These are phyloP conservation scores for Blastocystis sp. DNA, from an alignment of 352 stramenopile genomes.

Conservation along the genomic window DNA sequence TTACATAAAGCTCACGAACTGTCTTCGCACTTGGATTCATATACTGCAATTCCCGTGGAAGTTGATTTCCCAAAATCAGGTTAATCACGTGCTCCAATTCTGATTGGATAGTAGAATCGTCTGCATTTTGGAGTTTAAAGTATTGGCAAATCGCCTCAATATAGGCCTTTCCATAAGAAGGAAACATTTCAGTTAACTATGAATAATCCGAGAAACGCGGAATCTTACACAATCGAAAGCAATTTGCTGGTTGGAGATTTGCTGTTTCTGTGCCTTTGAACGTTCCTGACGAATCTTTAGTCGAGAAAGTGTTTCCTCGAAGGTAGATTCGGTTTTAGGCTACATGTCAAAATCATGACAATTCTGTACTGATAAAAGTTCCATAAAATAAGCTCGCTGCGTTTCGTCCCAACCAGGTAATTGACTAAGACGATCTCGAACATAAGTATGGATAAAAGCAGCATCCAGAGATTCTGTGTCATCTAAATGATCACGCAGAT, in stretches of 20 bases:
- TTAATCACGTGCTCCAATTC: background rate
- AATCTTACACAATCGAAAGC: background rate
- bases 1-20: slow-evolving; percentile 26
- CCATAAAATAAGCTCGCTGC: slow-evolving; percentile 29
- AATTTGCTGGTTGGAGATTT: background rate
- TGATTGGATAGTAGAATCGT: background rate
- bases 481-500: background rate
- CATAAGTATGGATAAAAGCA: background rate
- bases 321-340: background rate
- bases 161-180: slow-evolving; percentile 12
- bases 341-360: background rate
- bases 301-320: background rate
- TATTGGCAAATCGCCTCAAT: slow-evolving; percentile 14
- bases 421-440: background rate
- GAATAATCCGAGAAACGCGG: background rate
- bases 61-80: background rate
- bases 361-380: background rate
- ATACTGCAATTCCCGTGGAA: background rate
- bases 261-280: background rate
- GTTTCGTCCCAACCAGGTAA: slow-evolving; percentile 18
- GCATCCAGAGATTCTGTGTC: slow-evolving; percentile 17
- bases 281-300: background rate
- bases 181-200: slow-evolving; percentile 33
- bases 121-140: background rate
- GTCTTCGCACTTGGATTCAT: slow-evolving; percentile 14